Base-by-base conservation (phyloP, 306 rosid species). In the Fagus crenata region DNA sequence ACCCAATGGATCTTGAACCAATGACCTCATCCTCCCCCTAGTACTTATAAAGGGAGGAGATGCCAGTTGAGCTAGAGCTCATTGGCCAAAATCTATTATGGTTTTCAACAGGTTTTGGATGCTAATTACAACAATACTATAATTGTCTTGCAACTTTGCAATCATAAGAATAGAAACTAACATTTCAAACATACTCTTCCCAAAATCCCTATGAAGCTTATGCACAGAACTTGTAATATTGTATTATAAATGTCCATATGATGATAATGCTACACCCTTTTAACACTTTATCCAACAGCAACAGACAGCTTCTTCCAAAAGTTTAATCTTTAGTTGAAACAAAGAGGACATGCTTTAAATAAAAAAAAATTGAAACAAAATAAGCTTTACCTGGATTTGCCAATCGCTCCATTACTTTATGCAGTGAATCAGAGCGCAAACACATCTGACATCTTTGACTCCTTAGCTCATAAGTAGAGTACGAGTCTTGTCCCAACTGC, bases 401-500 rank as follows among this genome's bases (percentile, higher is more conserved):
- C 89, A 96, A 85, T 6, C 96, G 97, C 73, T 96, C 99, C 98
- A 96, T 96, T 84, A 92, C 99, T 90, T 96, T 91, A 81, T 92
- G 96, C 73, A 96, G 84, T 2, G 96, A 87, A 87, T 96, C 99
- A 22, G 93, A 85, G 51, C 96, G 87, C 85, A 96, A 86, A 82
- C 98, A 92, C 99, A 96, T 96, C 84, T 92, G 98, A 86, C 97
- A 96, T 84, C 99, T 86, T 81, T 89, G 98, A 85, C 90, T 89
- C 84, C 93, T 90, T 65, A 78, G 85, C 84, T 92, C 97, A 64
- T 74, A 86, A 81, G 91, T 75, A 78, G 90, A 76, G 46, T 36
- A 86, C 0, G 89, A 73, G 67, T 92, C 99, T 80, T 92, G 99
- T 71, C 93, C 96, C 87, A 96, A 84, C 87, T 89, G 99, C 89